Evolutionary conservation across 495 filamentous ascomycete genomes (phyloP).

Genomic region (Symbiotaphrina buchneri): DNA sequence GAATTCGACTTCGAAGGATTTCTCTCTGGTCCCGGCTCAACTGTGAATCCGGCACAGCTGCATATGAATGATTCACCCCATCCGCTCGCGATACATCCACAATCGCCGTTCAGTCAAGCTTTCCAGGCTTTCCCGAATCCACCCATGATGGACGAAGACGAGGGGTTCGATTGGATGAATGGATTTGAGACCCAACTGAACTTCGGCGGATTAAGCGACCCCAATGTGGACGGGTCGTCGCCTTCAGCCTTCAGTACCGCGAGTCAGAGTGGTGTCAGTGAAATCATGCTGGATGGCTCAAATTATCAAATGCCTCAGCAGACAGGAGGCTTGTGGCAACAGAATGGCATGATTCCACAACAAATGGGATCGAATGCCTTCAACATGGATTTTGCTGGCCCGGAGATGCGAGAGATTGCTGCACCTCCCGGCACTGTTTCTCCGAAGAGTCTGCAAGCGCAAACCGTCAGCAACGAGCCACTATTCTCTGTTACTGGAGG

Average conservation of each 20-base stretch:
- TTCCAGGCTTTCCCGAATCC: slow-evolving; percentile 18
- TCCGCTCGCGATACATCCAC: slow-evolving; percentile 42
- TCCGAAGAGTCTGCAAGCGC: slow-evolving; percentile 28
- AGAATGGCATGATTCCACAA: slow-evolving; percentile 38
- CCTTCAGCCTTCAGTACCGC: slow-evolving; percentile 85
- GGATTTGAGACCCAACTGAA: slow-evolving; percentile 59
- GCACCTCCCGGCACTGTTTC: slow-evolving; percentile 35
- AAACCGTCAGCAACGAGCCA: slow-evolving; percentile 26
- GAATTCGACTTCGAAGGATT: slow-evolving; percentile 58
- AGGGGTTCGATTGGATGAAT: slow-evolving; percentile 67
- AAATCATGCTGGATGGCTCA: slow-evolving; percentile 74
- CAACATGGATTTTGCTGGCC: slow-evolving; percentile 32
- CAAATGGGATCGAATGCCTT: slow-evolving; percentile 36
- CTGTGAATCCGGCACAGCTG: slow-evolving; percentile 89
- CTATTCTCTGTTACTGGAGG: too few species aligned
- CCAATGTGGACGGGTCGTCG: slow-evolving; percentile 75
- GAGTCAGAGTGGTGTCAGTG: slow-evolving; percentile 79
- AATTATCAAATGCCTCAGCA: slow-evolving; percentile 29
- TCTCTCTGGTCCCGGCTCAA: slow-evolving; percentile 43
- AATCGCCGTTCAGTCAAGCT: slow-evolving; percentile 41
- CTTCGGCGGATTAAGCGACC: slow-evolving; percentile 45
- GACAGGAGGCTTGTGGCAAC: slow-evolving; percentile 30
- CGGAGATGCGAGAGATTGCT: slow-evolving; percentile 4
- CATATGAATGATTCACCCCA: slow-evolving; percentile 76
- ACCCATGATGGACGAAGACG: slow-evolving; percentile 45